Base-by-base conservation (phyloP, 225 moss, liverwort and hornwort species). In the Physcomitrium patens region DNA sequence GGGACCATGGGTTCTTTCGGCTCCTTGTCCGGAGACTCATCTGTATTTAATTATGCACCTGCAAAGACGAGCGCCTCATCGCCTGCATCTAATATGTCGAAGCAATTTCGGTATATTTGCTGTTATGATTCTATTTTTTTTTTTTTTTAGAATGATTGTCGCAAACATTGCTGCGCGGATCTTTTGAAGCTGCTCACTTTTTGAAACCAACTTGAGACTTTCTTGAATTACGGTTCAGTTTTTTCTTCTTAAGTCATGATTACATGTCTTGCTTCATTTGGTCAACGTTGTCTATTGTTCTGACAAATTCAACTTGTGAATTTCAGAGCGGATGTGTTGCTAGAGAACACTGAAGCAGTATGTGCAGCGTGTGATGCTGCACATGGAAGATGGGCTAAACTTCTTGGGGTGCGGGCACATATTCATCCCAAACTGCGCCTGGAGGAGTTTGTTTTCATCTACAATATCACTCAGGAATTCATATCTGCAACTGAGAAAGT, bases 301-400 rank as follows among this genome's bases (percentile, higher is more conserved):
- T 82, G 58, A 76, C 73, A 65, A 79, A 75, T 59, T 15, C 52
- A 77, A 78, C 64, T 44, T 52, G 63, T 77, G 76, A 43, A 60
- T 86, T 53, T 73, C 91, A 97, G 97, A 81, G 97, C 94, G 78
- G 97, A 97, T 80, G 94, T 97, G 68, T 76, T 97, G 72, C 83
- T 95, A 70, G 97, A 97, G 73, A 97, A 90, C 50, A 91, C 97
- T 19, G 97, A 97, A 79, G 94, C 97, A 71, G 94, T 97, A 70
- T 97, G 97, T 79, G 97, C 97, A 37, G 94, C 94, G 57, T 97
- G 97, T 81, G 97, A 97, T 85, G 91, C 97, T 70, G 97, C 97
- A 17, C 97, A 97, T 86, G 92, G 91, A 66, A 91, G 94, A 60
- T 94, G 97, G 97, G 91, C 97, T 65, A 97, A 97, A 72, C 90